These are phyloP conservation scores for Alternaria sp. DNA, from an alignment of 2,329 filamentous ascomycete species.

Conservation along the genomic window DNA sequence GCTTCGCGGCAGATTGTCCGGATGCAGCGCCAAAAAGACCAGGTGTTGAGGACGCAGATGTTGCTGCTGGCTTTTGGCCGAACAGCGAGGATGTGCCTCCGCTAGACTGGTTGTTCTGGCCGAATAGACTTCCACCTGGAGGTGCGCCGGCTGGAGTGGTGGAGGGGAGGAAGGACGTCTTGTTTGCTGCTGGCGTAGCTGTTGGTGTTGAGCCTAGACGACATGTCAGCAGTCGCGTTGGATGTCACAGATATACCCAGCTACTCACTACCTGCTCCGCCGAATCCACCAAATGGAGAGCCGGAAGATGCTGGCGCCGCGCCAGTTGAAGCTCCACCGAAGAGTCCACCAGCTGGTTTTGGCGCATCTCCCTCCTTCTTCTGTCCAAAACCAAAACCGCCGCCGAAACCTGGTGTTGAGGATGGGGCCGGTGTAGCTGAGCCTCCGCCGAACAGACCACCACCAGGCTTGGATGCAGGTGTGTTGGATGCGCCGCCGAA, in stretches of 20 bases:
- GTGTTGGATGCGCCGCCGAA: slow-evolving; percentile 40
- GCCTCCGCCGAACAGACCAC: slow-evolving; percentile 36
- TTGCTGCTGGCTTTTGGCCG: slow-evolving; percentile 33
- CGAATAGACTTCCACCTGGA: slow-evolving; percentile 41
- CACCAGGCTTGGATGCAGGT: slow-evolving; percentile 36
- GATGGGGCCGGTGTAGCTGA: slow-evolving; percentile 33
- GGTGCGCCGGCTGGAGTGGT: slow-evolving; percentile 50
- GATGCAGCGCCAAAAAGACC: slow-evolving; percentile 36
- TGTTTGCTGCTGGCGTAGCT: slow-evolving; percentile 45
- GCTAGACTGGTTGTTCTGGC: slow-evolving; percentile 20
- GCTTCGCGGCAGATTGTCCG: slow-evolving; percentile 28
- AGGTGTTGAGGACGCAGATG: slow-evolving; percentile 35
- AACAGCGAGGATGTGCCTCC: slow-evolving; percentile 22
- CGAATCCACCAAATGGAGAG: slow-evolving; percentile 20
- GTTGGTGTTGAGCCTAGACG: slow-evolving; percentile 29
- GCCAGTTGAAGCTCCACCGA: slow-evolving; percentile 18
- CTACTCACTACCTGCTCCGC: slow-evolving; percentile 15
- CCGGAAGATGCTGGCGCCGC: slow-evolving; percentile 23
- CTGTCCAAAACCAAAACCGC: slow-evolving; percentile 20
- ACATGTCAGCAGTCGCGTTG: slow-evolving; percentile 12
- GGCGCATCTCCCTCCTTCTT: slow-evolving; percentile 29
- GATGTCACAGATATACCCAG: not conserved
- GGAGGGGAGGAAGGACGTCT: slow-evolving; percentile 46
- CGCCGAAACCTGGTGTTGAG: slow-evolving; percentile 22
- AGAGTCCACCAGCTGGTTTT: slow-evolving; percentile 31